Conservation (phyloP, 2,329 filamentous ascomycete genomes). For the Polychaeton citri region DNA sequence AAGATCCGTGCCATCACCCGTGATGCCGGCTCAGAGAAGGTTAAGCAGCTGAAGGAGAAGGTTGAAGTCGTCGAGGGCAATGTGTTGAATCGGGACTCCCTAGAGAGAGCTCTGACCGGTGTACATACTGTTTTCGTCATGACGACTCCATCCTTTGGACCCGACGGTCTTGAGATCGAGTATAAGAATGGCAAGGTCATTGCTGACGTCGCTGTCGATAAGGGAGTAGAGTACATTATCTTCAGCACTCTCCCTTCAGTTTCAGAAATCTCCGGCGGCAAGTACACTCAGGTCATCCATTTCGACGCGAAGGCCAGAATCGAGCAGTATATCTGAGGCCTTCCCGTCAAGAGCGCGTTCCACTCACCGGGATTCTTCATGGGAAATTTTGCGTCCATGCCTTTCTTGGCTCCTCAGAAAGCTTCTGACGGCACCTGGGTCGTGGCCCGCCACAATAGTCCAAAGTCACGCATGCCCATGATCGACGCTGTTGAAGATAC, state of each 20-base stretch:
- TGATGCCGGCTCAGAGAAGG: slow-evolving; percentile 26
- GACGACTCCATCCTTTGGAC: too few relatives aligned
- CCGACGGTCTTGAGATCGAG: slow-evolving; percentile 5
- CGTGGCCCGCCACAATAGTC: slow-evolving; percentile 3
- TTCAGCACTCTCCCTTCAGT: too few relatives aligned
- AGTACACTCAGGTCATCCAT: too few relatives aligned
- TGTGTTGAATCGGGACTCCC: slow-evolving; percentile 29
- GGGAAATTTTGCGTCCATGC: slow-evolving; percentile 8
- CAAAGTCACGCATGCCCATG: slow-evolving; percentile 5
- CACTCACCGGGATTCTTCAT: slow-evolving; percentile 9
- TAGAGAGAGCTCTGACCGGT: slow-evolving; percentile 30
- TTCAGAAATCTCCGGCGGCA: too few relatives aligned
- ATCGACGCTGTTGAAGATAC: slow-evolving; percentile 8
- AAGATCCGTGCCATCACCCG: slow-evolving; percentile 42
- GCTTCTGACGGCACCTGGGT: slow-evolving; percentile 5
- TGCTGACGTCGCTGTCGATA: slow-evolving; percentile 25
- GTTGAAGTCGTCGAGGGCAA: slow-evolving; percentile 41
- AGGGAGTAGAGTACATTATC: too few relatives aligned
- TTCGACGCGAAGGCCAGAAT: too few relatives aligned
- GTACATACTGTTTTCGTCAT: slow-evolving; percentile 34
- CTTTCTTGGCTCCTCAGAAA: slow-evolving; percentile 2
- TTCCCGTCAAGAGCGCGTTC: slow-evolving; percentile 8
- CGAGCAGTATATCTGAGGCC: too few relatives aligned
- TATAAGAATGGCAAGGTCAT: slow-evolving; percentile 24
- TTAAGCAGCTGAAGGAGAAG: slow-evolving; percentile 28